These are phyloP conservation scores for Vitis amurensis DNA, from an alignment of 164 flowering plant genomes.

Conservation along the genomic window DNA sequence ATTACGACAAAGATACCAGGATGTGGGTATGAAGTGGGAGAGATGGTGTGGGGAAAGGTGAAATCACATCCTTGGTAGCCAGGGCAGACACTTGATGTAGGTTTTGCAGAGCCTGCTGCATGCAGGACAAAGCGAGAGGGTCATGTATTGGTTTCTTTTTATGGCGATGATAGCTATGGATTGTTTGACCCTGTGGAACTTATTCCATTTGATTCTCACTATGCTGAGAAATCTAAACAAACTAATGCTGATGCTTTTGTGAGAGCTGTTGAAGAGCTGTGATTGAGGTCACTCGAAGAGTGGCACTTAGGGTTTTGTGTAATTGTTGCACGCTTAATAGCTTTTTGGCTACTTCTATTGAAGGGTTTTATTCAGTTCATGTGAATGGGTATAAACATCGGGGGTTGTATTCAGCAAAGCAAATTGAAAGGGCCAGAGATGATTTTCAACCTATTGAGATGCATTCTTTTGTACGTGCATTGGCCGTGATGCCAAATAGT, in stretches of 20 bases:
- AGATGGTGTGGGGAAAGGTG: conserved; percentile 98
- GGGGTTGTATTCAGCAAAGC: conserved; percentile 57
- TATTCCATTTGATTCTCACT: conserved; percentile 69
- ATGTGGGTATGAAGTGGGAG: conserved; percentile 59
- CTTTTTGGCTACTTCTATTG: conserved; percentile 55
- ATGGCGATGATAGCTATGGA: conserved; percentile 97
- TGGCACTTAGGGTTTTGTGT: conserved; percentile 70
- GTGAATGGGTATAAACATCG: conserved; percentile 68
- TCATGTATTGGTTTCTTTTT: conserved; percentile 87
- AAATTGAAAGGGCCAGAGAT: conserved; percentile 68
- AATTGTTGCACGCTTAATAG: conserved; percentile 62
- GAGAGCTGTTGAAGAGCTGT: conserved; percentile 95
- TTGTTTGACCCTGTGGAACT: conserved; percentile 93
- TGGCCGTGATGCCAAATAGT: conserved; percentile 54
- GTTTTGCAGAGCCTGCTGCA: conserved; percentile 71
- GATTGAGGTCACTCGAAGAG: conserved; percentile 73
- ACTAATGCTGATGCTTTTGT: conserved; percentile 53
- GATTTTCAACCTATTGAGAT: conserved; percentile 52
- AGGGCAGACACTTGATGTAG: conserved; percentile 74
- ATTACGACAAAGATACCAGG: conserved; percentile 29
- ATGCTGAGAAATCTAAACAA: conserved; percentile 73
- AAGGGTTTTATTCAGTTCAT: conserved; percentile 70
- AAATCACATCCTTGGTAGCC: conserved; percentile 99
- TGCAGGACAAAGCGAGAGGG: conserved; percentile 64
- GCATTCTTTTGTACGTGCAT: conserved; percentile 52